A percentile compares a stretch with the other conserved stretches of the same genome.
These are phyloP conservation scores for Gracilaria vermiculophylla DNA, from an alignment of 23 red algal species.

Conservation along the genomic window DNA sequence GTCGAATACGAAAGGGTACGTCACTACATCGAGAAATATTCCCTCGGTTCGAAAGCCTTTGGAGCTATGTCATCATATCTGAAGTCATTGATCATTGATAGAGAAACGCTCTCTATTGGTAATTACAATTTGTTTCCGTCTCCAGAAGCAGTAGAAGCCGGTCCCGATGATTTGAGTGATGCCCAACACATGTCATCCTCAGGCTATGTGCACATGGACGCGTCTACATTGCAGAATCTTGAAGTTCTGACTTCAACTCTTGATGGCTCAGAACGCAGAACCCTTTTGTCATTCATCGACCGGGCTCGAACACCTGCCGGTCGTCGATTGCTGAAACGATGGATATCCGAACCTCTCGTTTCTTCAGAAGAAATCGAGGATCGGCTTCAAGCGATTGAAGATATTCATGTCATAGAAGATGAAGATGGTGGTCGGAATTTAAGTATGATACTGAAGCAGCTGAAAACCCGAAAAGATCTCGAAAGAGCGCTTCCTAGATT, in stretches of 20 bases:
- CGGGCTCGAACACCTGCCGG: constrained; percentile 71
- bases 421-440: constrained; percentile 19
- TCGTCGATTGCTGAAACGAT: constrained; percentile 74
- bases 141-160: not conserved
- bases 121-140: constrained; percentile 73
- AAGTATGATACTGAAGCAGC: constrained; percentile 10
- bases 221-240: constrained; percentile 70
- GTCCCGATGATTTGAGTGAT: not conserved
- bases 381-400: constrained; percentile 77
- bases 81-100: constrained; percentile 58
- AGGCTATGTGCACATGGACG: constrained; percentile 49
- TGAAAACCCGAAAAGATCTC: constrained; percentile 78
- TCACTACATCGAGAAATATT: constrained; percentile 20
- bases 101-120: constrained; percentile 75
- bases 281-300: constrained; percentile 88
- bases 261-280: constrained; percentile 66
- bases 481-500: constrained; percentile 76
- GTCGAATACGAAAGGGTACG: constrained; percentile 31
- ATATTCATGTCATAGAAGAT: constrained; percentile 54
- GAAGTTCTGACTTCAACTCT: constrained; percentile 56
- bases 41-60: constrained; percentile 50
- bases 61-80: constrained; percentile 67
- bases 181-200: not conserved
- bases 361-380: constrained; percentile 61
- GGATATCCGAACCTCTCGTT: constrained; percentile 81